Conservation (phyloP, 768 basidiomycete genomes). For the Cyathus striatus region DNA sequence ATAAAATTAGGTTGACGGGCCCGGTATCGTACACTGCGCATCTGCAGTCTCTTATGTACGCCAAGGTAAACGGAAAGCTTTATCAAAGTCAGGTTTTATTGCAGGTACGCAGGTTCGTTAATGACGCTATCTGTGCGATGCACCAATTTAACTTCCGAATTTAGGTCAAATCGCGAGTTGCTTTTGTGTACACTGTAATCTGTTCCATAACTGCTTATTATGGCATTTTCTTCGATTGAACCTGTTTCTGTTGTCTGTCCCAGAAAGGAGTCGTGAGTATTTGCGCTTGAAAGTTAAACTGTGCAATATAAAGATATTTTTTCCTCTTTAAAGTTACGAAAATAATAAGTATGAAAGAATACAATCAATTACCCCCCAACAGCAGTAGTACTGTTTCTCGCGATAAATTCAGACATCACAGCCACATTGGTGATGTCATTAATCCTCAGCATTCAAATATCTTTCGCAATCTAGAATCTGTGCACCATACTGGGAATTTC, state of each 20-base stretch:
- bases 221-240: constrained; percentile 14
- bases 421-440: too few species aligned
- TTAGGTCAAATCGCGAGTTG: constrained; percentile 5
- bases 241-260: not conserved
- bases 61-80: too few species aligned
- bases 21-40: too few species aligned
- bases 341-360: not conserved
- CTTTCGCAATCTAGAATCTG: too few species aligned
- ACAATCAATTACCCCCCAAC: not conserved
- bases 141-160: not conserved
- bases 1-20: too few species aligned
- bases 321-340: not conserved
- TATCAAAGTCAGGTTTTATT: constrained; percentile 29
- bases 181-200: not conserved
- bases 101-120: constrained; percentile 17
- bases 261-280: not conserved
- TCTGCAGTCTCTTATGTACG: too few species aligned
- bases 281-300: not conserved
- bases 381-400: not conserved
- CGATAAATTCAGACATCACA: too few species aligned
- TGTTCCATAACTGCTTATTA: constrained; percentile 9
- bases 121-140: not conserved
- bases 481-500: too few species aligned
- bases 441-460: too few species aligned
- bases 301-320: not conserved